These are phyloP conservation scores for Polytrichum formosum DNA, from an alignment of 225 moss, liverwort and hornwort species.

Conservation along the genomic window DNA sequence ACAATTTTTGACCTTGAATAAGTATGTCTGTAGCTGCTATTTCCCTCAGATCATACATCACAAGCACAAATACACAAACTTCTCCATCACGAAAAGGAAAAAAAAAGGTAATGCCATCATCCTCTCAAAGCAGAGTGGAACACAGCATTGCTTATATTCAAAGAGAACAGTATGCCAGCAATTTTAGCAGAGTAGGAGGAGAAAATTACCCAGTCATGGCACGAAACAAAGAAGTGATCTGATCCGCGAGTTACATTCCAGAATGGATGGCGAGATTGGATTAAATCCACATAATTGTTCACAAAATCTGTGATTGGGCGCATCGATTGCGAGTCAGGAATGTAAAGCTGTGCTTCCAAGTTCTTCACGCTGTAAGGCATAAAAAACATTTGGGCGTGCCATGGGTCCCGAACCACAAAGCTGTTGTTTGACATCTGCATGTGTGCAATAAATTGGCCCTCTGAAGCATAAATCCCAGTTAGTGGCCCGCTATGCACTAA, in stretches of 20 bases:
- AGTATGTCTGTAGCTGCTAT: too few relatives aligned
- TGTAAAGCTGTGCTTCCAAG: constrained; percentile 13
- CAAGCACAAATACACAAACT: too few relatives aligned
- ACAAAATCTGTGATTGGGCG: constrained; percentile 10
- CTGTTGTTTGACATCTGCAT: constrained; percentile 20
- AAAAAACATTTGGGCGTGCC: constrained; percentile 21
- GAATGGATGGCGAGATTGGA: constrained; percentile 9
- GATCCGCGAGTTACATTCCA: constrained; percentile 10
- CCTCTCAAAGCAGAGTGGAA: too few relatives aligned
- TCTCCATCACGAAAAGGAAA: too few relatives aligned
- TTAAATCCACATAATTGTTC: constrained; percentile 8
- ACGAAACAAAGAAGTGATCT: constrained; percentile 22
- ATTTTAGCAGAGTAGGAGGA: too few relatives aligned
- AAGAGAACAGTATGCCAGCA: too few relatives aligned
- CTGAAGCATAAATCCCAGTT: constrained; percentile 55
- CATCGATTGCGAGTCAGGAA: constrained; percentile 9
- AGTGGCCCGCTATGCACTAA: constrained; percentile 44
- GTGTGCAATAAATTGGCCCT: constrained; percentile 47
- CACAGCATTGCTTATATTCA: too few relatives aligned
- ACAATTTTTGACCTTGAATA: too few relatives aligned
- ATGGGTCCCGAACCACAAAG: constrained; percentile 14
- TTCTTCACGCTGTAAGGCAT: constrained; percentile 23
- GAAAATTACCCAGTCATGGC: constrained; percentile 18
- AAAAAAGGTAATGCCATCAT: too few relatives aligned
- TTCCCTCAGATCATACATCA: too few relatives aligned